Evolutionary conservation across 495 filamentous ascomycete genomes (phyloP).

Genomic region (Penicillium verhagenii): DNA sequence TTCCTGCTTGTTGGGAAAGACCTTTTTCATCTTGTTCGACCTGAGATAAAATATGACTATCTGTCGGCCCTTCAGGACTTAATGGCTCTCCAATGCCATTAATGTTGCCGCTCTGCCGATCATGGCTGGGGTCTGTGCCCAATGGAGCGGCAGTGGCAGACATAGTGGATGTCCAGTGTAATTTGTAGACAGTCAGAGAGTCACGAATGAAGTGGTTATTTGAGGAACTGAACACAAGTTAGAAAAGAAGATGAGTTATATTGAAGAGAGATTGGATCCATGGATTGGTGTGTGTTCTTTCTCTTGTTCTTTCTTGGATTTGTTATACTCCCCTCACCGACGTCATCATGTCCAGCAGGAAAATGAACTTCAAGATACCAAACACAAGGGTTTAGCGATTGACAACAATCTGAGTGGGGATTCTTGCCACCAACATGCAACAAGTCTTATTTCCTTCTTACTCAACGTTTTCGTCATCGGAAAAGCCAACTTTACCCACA

Average conservation of each 20-base stretch:
- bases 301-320: not conserved
- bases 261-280: not conserved
- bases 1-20: conserved; percentile 43
- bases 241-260: not conserved
- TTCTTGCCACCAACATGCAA: not conserved
- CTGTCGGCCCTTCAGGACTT: conserved; percentile 34
- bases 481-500: not conserved
- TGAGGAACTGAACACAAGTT: too few relatives aligned
- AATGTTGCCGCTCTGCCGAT: not conserved
- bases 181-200: not conserved
- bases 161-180: not conserved
- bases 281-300: not conserved
- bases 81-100: not conserved
- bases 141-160: not conserved
- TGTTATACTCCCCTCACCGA: not conserved
- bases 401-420: not conserved
- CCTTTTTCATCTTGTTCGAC: conserved; percentile 49
- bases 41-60: conserved; percentile 49
- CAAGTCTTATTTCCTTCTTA: not conserved
- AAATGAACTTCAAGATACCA: not conserved
- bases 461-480: not conserved
- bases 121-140: not conserved
- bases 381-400: not conserved
- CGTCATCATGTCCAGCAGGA: conserved; percentile 2
- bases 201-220: too few relatives aligned